These are phyloP conservation scores for Trichoderma gamsii DNA, from an alignment of 495 filamentous ascomycete genomes.

Conservation along the genomic window DNA sequence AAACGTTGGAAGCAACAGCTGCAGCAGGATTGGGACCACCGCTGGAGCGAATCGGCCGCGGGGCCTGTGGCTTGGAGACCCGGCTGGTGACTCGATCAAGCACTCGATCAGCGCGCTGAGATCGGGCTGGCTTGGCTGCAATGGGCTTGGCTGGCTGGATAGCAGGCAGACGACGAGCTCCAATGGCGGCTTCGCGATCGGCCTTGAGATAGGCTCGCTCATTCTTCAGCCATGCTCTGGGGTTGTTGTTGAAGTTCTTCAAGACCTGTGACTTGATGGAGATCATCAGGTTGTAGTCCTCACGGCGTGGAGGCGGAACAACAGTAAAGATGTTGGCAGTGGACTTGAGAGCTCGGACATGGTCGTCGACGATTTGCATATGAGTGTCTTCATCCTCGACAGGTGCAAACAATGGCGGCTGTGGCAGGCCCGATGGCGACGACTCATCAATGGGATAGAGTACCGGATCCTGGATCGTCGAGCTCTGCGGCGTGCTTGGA, in stretches of 20 bases:
- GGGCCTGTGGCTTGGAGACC: conserved; percentile 31
- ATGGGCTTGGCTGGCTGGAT: conserved; percentile 38
- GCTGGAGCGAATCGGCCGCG: conserved; percentile 26
- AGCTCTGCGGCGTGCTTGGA: conserved; percentile 25
- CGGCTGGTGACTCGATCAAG: no score
- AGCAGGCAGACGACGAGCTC: conserved; percentile 24
- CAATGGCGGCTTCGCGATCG: conserved; percentile 34
- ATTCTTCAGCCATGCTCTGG: conserved; percentile 53
- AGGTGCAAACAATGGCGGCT: conserved; percentile 50
- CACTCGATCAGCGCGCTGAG: conserved; percentile 26
- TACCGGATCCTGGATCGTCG: conserved; percentile 50
- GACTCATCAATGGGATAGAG: conserved; percentile 50
- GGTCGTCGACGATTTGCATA: conserved; percentile 55
- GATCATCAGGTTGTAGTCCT: conserved; percentile 64
- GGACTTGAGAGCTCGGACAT: conserved; percentile 58
- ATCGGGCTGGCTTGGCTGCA: conserved; percentile 42
- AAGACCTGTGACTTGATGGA: conserved; percentile 61
- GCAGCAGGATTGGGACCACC: conserved; percentile 22
- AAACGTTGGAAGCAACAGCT: conserved; percentile 26
- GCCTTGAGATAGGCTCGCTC: conserved; percentile 55
- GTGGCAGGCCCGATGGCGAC: conserved; percentile 33
- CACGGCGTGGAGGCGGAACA: conserved; percentile 56
- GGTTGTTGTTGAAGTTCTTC: conserved; percentile 53
- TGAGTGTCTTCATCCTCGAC: conserved; percentile 27
- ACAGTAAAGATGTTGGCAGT: conserved; percentile 46